Conservation (phyloP, 129 eudicot species). For the Flaveria ramosissima region DNA sequence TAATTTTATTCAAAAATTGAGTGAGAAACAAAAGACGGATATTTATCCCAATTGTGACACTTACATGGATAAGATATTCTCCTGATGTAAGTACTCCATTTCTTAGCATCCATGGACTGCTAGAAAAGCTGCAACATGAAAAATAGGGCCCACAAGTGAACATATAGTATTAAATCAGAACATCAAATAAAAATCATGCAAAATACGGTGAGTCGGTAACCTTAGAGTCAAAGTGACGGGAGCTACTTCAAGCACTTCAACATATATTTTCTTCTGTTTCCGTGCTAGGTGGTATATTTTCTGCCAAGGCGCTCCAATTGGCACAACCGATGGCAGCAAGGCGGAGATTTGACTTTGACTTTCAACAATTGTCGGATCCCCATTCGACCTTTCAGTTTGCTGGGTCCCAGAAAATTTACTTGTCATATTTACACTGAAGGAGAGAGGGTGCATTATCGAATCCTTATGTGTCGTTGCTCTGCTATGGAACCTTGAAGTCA, state of each 20-base stretch:
- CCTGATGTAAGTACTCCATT: constrained; percentile 85
- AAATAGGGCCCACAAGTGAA: background rate
- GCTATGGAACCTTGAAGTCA: constrained; percentile 58
- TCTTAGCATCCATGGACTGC: constrained; percentile 97
- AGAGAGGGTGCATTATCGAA: constrained; percentile 42
- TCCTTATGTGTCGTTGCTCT: constrained; percentile 39
- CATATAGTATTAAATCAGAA: background rate
- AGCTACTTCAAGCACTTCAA: constrained; percentile 77
- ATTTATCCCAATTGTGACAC: constrained; percentile 28
- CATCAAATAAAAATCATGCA: constrained; percentile 6
- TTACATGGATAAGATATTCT: constrained; percentile 91
- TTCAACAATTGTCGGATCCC: constrained; percentile 34
- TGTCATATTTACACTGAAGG: constrained; percentile 37
- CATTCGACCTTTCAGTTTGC: constrained; percentile 32
- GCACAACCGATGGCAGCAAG: constrained; percentile 57
- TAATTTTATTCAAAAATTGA: background rate
- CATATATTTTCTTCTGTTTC: constrained; percentile 84
- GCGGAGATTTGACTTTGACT: constrained; percentile 28
- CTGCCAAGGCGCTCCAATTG: constrained; percentile 99
- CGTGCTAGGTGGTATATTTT: constrained; percentile 70
- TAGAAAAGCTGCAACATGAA: constrained; percentile 80
- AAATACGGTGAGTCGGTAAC: constrained; percentile 37
- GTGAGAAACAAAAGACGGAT: constrained; percentile 1
- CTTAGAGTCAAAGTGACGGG: constrained; percentile 86
- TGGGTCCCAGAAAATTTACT: constrained; percentile 27